These are phyloP conservation scores for Tylopilus vinaceipallidus DNA, from an alignment of 768 basidiomycete species.

Conservation along the genomic window DNA sequence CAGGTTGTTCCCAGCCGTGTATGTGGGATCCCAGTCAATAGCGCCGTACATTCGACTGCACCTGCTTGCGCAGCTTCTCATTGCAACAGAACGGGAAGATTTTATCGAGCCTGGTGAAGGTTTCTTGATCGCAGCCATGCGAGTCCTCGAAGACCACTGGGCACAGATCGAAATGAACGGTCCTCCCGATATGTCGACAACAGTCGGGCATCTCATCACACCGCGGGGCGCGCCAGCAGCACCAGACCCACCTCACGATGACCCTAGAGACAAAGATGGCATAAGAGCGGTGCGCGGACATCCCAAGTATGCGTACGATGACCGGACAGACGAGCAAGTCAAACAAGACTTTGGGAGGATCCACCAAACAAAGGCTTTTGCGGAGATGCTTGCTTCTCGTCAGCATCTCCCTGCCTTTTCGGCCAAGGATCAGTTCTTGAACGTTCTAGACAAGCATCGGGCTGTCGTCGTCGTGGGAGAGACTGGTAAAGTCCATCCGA, in stretches of 20 bases:
- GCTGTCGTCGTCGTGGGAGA: conserved; percentile 89
- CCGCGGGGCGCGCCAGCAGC: conserved; percentile 13
- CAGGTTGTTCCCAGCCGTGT: conserved; percentile 64
- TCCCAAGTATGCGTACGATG: conserved; percentile 31
- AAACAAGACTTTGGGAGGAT: conserved; percentile 51
- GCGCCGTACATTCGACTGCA: conserved; percentile 84
- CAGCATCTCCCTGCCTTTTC: conserved; percentile 74
- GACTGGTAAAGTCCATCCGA: conserved; percentile 52
- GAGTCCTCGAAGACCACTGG: conserved; percentile 71
- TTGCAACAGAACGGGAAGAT: conserved; percentile 48
- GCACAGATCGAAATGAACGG: conserved; percentile 62
- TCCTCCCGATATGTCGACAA: conserved; percentile 71
- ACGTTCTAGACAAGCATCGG: conserved; percentile 51
- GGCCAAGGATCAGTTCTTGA: conserved; percentile 61
- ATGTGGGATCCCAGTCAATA: conserved; percentile 63
- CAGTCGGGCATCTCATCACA: conserved; percentile 45
- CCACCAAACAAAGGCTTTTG: conserved; percentile 47
- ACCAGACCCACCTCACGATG: conserved; percentile 12
- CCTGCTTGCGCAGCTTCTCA: conserved; percentile 66
- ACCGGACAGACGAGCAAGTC: conserved; percentile 47
- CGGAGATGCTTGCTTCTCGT: conserved; percentile 53
- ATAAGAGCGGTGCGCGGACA: conserved; percentile 1
- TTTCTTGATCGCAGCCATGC: conserved; percentile 68
- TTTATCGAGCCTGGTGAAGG: conserved; percentile 69
- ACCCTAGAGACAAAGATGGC: not conserved